Evolutionary conservation across 495 filamentous ascomycete species (phyloP).

Genomic region (Trichoderma virens): DNA sequence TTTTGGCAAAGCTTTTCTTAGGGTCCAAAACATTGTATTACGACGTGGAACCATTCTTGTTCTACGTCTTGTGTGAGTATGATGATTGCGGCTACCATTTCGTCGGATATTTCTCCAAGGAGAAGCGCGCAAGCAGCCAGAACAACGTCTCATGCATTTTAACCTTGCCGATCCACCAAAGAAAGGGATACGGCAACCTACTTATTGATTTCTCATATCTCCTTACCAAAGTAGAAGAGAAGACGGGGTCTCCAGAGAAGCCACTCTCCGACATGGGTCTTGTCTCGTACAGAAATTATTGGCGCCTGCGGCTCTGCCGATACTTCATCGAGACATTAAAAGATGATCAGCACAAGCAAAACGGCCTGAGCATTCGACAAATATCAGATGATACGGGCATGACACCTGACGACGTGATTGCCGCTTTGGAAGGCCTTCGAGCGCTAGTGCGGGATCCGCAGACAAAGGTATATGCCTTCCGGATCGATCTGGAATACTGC

Average conservation of each 20-base stretch:
- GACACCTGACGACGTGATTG: constrained; percentile 93
- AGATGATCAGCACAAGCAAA: constrained; percentile 46
- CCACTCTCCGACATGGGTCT: constrained; percentile 96
- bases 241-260: constrained; percentile 95
- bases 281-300: constrained; percentile 95
- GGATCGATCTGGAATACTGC: constrained; percentile 75
- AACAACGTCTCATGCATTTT: constrained; percentile 98
- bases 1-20: constrained; percentile 91
- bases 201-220: constrained; percentile 98
- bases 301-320: constrained; percentile 74
- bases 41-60: constrained; percentile 95
- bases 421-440: constrained; percentile 79
- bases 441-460: constrained; percentile 84
- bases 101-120: constrained; percentile 98
- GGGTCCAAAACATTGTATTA: constrained; percentile 98
- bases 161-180: constrained; percentile 90
- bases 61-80: constrained; percentile 96
- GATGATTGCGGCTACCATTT: constrained; percentile 93
- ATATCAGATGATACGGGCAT: constrained; percentile 90
- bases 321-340: constrained; percentile 53
- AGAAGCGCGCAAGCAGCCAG: constrained; percentile 88
- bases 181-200: constrained; percentile 93
- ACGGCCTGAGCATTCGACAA: constrained; percentile 61
- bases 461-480: constrained; percentile 79
- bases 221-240: constrained; percentile 83